These are phyloP conservation scores for Ophiocordyceps robertsii DNA, from an alignment of 2,329 filamentous ascomycete species.

Conservation along the genomic window DNA sequence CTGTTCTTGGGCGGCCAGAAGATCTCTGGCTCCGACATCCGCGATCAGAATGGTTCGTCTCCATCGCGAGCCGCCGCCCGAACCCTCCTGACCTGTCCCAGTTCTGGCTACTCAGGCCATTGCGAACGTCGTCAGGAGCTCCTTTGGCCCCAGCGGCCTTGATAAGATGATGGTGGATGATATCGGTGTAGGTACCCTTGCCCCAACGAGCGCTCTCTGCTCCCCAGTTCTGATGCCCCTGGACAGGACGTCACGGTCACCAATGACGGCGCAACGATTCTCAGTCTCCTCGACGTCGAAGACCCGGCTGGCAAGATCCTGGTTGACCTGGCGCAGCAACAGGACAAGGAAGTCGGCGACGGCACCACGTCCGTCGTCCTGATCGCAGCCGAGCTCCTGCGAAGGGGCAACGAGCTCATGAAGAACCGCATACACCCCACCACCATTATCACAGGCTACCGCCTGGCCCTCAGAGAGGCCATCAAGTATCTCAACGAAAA, in stretches of 20 bases:
- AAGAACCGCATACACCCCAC: conserved; percentile 99
- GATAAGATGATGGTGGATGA: conserved; percentile 99
- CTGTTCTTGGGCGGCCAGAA: conserved; percentile 95
- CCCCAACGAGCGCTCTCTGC: background rate
- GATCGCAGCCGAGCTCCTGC: conserved; percentile 88
- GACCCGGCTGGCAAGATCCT: conserved; percentile 97
- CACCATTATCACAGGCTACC: conserved; percentile 97
- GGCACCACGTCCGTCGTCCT: conserved; percentile 96
- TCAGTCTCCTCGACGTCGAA: conserved; percentile 89
- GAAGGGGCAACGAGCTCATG: conserved; percentile 93
- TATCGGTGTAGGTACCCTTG: conserved; percentile 57
- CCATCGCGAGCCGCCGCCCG: background rate
- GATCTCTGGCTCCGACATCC: conserved; percentile 91
- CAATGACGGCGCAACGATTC: conserved; percentile 95
- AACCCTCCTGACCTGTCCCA: conserved; percentile 19
- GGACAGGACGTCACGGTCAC: conserved; percentile 88
- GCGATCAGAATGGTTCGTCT: conserved; percentile 85
- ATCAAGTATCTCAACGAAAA: conserved; percentile 99
- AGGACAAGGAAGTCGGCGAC: conserved; percentile 98
- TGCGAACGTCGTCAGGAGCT: conserved; percentile 97
- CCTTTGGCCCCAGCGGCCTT: conserved; percentile 89
- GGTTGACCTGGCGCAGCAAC: conserved; percentile 93
- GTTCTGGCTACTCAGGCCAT: conserved; percentile 94
- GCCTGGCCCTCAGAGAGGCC: conserved; percentile 86
- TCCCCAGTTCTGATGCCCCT: background rate